Evolutionary conservation across 2,329 filamentous ascomycete species (phyloP), one percentile per base, ranked within the genome.

Genomic region (Colletotrichum australisinense): DNA sequence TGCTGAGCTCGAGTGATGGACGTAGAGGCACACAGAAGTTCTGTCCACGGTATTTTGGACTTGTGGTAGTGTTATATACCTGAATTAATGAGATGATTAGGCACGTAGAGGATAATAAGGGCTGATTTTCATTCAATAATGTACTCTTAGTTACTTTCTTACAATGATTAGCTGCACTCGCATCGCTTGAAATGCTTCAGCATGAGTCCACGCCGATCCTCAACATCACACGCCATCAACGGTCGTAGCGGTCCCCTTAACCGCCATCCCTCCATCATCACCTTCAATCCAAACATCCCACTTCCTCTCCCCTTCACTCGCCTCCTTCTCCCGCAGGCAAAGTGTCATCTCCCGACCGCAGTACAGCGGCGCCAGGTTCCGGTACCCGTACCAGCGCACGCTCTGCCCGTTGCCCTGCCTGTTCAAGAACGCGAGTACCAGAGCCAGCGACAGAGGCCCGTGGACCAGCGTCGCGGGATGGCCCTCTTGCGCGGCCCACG

Each of bases 281-380:
- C 88, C 89, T 79, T 92, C 90, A 68, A 93, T 88, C 92, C 92
- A 93, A 9, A 93, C 86, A 75, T 91, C 88, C 86, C 88, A 93
- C 53, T 78, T 83, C 26, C 79, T 75, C 24, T 75, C 79, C 64
- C 35, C 82, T 80, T 77, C 83, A 80, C 16, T 8, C 79, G 81
- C 16, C 79, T 84, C 78, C 81, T 86, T 72, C 83, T 76, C 84
- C 74, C 89, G 88, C 16, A 93, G 88, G 78, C 94, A 96, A 4
- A 98, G 86, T 35, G 82, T 90, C 82, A 97, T 86, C 63, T 88
- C 82, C 81, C 97, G 93, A 56, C 89, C 86, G 35, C 91, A 94
- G 80, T 95, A 97, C 24, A 98, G 84, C 16, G 96, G 95, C 11
- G 93, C 90, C 30, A 97, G 81, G 80, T 98, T 98, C 63, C 91